Evolutionary conservation across 2,329 filamentous ascomycete genomes (phyloP).

Genomic region (Hypoxylon sp.): DNA sequence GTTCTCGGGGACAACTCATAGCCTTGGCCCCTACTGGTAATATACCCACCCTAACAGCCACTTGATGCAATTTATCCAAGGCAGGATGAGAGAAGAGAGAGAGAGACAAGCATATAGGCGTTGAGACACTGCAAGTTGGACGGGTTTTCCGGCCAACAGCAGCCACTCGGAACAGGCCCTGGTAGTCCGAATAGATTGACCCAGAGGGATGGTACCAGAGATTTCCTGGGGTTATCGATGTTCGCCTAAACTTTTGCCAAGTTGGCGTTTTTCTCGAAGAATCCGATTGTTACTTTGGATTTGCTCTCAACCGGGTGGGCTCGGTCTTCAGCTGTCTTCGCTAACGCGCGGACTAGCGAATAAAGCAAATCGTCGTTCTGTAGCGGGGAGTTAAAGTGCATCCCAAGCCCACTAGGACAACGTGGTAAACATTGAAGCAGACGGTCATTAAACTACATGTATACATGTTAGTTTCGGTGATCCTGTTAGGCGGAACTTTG

Average conservation of each 20-base stretch:
- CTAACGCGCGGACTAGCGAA: constrained; percentile 25
- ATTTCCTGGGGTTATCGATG: constrained; percentile 28
- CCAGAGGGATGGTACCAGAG: constrained; percentile 23
- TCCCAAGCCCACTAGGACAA: constrained; percentile 9
- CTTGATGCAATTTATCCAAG: background rate
- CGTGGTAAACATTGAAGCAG: constrained; percentile 2
- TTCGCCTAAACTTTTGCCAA: constrained; percentile 1
- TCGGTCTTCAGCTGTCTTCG: constrained; percentile 19
- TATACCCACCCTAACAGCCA: background rate
- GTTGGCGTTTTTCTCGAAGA: constrained; percentile 13
- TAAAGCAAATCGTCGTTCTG: constrained; percentile 18
- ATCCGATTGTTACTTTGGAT: constrained; percentile 24
- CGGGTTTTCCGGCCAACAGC: constrained; percentile 1
- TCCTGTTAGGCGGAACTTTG: background rate
- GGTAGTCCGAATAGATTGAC: constrained; percentile 11
- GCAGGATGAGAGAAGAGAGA: background rate
- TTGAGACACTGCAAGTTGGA: constrained; percentile 9
- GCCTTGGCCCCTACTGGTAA: background rate
- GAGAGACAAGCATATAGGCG: constrained; percentile 6
- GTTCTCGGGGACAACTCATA: background rate
- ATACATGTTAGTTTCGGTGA: background rate
- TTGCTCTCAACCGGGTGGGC: constrained; percentile 1
- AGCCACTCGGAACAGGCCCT: constrained; percentile 26
- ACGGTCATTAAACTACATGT: constrained; percentile 3
- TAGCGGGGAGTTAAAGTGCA: constrained; percentile 22